Percentiles rank a stretch among this genome's conserved stretches.
Evolutionary conservation across 345 rosid species (phyloP).

Genomic region (Acer negundo): DNA sequence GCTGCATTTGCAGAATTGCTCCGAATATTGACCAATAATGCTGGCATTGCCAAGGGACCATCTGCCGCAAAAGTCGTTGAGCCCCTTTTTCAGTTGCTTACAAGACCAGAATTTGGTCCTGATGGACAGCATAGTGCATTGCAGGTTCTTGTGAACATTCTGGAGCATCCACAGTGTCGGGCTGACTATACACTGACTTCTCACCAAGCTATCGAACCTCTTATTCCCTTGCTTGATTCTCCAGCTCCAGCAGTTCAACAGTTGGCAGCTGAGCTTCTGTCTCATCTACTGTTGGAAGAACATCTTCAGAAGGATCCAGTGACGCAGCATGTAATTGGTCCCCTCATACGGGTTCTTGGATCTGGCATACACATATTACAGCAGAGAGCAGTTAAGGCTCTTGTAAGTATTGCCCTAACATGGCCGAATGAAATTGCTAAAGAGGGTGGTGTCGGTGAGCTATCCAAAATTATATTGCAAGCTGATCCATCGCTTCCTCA

Average conservation of each 20-base stretch:
- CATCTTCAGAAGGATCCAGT: constrained; percentile 88
- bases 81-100: constrained; percentile 76
- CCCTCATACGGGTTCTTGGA: constrained; percentile 81
- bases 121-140: constrained; percentile 94
- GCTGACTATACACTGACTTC: constrained; percentile 77
- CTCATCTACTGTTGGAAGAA: constrained; percentile 85
- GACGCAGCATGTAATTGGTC: constrained; percentile 81
- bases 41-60: constrained; percentile 89
- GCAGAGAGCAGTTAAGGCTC: constrained; percentile 99
- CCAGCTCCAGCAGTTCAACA: constrained; percentile 93
- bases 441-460: constrained; percentile 93
- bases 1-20: constrained; percentile 93
- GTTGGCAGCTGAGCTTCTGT: constrained; percentile 97
- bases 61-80: constrained; percentile 96
- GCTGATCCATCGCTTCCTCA: constrained; percentile 96
- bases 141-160: constrained; percentile 91
- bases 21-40: constrained; percentile 92
- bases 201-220: constrained; percentile 89
- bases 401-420: constrained; percentile 78
- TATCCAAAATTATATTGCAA: constrained; percentile 88
- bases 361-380: constrained; percentile 88
- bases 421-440: constrained; percentile 98
- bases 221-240: constrained; percentile 93
- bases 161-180: constrained; percentile 96
- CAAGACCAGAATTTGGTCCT: constrained; percentile 84